Percentiles rank a stretch among this genome's conserved stretches.
Conservation (phyloP, 148 eudicot species). For the Polygonum aviculare region DNA sequence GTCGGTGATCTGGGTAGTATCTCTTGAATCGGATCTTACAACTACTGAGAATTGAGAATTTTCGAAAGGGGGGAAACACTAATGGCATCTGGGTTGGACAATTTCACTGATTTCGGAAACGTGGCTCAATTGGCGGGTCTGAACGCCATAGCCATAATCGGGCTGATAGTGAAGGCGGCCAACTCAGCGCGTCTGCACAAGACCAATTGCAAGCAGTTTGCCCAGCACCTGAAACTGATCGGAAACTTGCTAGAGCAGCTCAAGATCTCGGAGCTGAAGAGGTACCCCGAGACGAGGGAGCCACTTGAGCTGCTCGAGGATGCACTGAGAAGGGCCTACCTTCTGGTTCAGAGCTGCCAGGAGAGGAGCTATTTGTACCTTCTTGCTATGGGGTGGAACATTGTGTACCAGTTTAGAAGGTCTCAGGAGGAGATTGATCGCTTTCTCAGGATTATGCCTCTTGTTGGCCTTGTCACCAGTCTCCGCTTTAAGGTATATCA, state of each 20-base stretch:
- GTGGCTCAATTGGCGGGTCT: conserved; percentile 25
- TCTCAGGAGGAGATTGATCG: conserved; percentile 40
- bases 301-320: conserved; percentile 36
- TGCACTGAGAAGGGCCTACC: conserved; percentile 30
- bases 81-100: conserved; percentile 1
- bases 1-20: not conserved
- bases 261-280: conserved; percentile 29
- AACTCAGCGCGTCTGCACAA: conserved; percentile 29
- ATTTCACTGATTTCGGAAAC: conserved; percentile 20
- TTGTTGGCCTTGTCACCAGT: conserved; percentile 27
- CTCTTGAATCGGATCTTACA: not conserved
- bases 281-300: conserved; percentile 31
- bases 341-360: conserved; percentile 28
- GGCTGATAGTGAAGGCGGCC: conserved; percentile 26
- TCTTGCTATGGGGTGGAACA: conserved; percentile 42
- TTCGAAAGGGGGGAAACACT: not conserved
- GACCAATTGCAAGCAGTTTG: conserved; percentile 33
- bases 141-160: conserved; percentile 25
- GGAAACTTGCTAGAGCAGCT: conserved; percentile 38
- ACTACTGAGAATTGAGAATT: not conserved
- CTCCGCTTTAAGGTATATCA: conserved; percentile 22
- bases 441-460: conserved; percentile 29
- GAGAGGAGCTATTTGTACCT: conserved; percentile 30
- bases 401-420: conserved; percentile 33
- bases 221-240: conserved; percentile 30